Evolutionary conservation across 2,329 filamentous ascomycete species (phyloP), one percentile per base, ranked within the genome.

Genomic region (Talaromyces pinophilus): DNA sequence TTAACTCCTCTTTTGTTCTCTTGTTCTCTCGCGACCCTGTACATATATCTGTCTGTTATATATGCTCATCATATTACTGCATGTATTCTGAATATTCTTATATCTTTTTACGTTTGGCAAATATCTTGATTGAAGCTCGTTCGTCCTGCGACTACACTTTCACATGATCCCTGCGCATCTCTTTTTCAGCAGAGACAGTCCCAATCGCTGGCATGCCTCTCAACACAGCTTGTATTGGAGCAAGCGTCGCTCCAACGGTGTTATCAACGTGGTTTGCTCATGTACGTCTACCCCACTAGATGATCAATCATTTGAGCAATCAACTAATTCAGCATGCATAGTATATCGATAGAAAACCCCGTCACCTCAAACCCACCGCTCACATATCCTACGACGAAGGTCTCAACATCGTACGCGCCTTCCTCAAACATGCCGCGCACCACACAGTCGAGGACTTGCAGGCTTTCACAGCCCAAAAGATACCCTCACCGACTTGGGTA

Each of bases 341-440:
- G 90, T 97, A 95, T 78, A 83, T 96, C 68, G 90, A 96, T 73
- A 89, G 91, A 70, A 91, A 90, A 73, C 86, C 88, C 1, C 84
- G 90, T 35, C 88, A 85, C 68, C 84, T 93, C 70, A 93, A 93
- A 69, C 94, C 94, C 0, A 96, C 92, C 1, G 91, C 91, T 0
- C 92, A 96, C 77, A 88, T 99, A 65, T 93, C 93, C 63, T 99
- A 99, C 80, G 92, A 98, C 75, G 92, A 97, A 80, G 94, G 93
- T 44, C 85, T 99, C 15, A 88, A 92, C 70, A 85, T 99, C 61
- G 90, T 98, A 72, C 91, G 93, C 60, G 87, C 90, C 42, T 98
- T 99, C 78, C 86, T 99, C 42, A 79, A 86, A 50, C 95, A 93
- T 78, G 90, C 93, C 3, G 93, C 94, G 0, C 89, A 92, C 69